These are phyloP conservation scores for Strobilomyces echinocephalus DNA, from an alignment of 768 basidiomycete genomes.

Conservation along the genomic window DNA sequence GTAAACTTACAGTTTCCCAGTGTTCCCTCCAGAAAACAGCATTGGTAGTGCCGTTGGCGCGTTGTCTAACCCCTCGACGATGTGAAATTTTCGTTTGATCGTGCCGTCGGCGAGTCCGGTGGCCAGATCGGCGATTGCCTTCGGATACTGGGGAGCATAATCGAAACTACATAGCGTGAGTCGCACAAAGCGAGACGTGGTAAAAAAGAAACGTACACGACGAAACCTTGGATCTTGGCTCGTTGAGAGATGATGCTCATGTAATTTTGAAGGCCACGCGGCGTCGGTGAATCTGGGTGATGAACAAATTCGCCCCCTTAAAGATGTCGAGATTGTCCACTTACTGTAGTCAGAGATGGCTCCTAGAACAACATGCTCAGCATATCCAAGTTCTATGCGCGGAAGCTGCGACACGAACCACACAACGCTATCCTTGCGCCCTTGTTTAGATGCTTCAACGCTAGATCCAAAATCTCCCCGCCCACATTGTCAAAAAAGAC, in stretches of 20 bases:
- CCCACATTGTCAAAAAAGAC: conserved; percentile 84
- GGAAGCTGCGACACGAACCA: conserved; percentile 44
- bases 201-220: conserved; percentile 49
- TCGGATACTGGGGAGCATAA: conserved; percentile 56
- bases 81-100: conserved; percentile 76
- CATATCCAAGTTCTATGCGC: not conserved
- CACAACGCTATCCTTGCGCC: conserved; percentile 77
- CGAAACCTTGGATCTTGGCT: conserved; percentile 79
- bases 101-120: conserved; percentile 59
- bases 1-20: conserved; percentile 59
- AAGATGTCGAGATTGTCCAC: conserved; percentile 21
- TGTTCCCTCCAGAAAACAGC: conserved; percentile 74
- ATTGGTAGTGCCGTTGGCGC: conserved; percentile 66
- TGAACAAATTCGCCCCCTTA: not conserved
- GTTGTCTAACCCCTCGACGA: conserved; percentile 70
- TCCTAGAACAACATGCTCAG: conserved; percentile 37
- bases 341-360: conserved; percentile 83
- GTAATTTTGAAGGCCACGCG: conserved; percentile 66
- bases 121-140: conserved; percentile 54
- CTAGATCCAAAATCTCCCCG: conserved; percentile 77
- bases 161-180: conserved; percentile 53
- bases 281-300: conserved; percentile 48
- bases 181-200: not conserved
- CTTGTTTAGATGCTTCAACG: conserved; percentile 68
- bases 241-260: conserved; percentile 68